Evolutionary conservation across 1,139 yeast species (phyloP), one percentile per base, ranked within the genome.

Genomic region (Yamadazyma oceani): DNA sequence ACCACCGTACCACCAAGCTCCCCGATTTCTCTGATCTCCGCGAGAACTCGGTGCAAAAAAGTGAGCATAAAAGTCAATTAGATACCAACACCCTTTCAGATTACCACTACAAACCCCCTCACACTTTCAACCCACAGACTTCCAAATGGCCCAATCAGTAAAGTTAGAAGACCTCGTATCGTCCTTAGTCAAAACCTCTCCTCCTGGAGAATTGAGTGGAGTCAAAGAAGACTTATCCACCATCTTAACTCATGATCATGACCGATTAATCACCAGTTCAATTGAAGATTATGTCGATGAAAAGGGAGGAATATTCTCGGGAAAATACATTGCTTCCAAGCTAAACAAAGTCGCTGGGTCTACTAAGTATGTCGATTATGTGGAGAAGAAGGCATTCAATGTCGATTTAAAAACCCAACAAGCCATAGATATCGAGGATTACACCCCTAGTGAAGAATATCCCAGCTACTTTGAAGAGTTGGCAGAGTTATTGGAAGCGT

Each of bases 351-450:
- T 59, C 35, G 37, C 48, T 8, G 42, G 45, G 13, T 58, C 70
- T 3, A 57, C 71, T 11, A 71, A 71, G 44, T 70, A 60, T 45
- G 52, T 66, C 40, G 76, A 71, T 48, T 62, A 52, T 38, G 50
- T 69, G 4, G 60, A 62, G 28, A 75, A 75, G 31, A 58, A 73
- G 42, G 63, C 68, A 37, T 85, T 86, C 58, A 74, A 76, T 39
- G 78, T 85, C 39, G 89, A 89, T 57, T 78, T 83, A 45, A 52
- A 64, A 10, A 46, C 53, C 8, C 61, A 58, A 32, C 56, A 51
- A 37, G 80, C 76, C 13, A 63, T 76, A 31, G 85, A 80, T 47
- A 54, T 80, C 26, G 85, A 79, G 51, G 53, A 62, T 2, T 58
- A 55, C 37, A 61, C 56, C 2, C 55, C 62, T 3, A 35, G 34